Percentiles rank a stretch among this genome's conserved stretches.
phyloP scores from a whole-genome alignment of 257 asterid species.

The Buddleja alternifolia region DNA sequence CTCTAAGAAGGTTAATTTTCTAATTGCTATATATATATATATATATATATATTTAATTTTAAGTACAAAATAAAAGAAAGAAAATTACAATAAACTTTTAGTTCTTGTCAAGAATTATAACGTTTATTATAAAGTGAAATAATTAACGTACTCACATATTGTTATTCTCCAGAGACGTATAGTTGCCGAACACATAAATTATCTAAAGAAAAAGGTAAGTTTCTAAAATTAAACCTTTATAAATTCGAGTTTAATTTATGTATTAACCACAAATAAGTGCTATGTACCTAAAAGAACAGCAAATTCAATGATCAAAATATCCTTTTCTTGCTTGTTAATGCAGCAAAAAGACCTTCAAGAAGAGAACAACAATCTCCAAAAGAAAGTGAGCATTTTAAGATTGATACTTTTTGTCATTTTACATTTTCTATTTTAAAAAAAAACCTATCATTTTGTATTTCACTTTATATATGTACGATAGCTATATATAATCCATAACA shows the following conservation, averaged over 20 bases:
- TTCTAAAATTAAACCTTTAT: neutral
- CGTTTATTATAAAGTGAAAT: neutral
- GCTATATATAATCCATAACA: no score
- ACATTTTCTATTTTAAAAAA: conserved; percentile 1
- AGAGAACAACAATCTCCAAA: conserved; percentile 58
- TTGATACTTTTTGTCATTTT: neutral
- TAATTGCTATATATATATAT: neutral
- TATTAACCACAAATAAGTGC: no score
- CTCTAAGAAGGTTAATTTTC: conserved; percentile 46
- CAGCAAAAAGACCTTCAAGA: conserved; percentile 63
- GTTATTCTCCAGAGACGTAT: conserved; percentile 41
- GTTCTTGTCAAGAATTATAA: neutral
- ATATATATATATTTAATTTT: neutral
- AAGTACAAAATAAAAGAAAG: no score
- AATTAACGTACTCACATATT: neutral
- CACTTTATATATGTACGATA: no score
- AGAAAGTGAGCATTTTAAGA: conserved; percentile 41
- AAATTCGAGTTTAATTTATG: no score
- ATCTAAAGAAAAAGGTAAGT: conserved; percentile 51
- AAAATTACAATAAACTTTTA: no score
- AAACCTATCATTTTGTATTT: no score
- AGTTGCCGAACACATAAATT: conserved; percentile 47
- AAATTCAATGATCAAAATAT: neutral
- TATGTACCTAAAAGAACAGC: no score
- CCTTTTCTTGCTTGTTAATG: conserved; percentile 13